phyloP scores from a whole-genome alignment of 1,284 basidiomycete species.

The Coniferiporia weirii region DNA sequence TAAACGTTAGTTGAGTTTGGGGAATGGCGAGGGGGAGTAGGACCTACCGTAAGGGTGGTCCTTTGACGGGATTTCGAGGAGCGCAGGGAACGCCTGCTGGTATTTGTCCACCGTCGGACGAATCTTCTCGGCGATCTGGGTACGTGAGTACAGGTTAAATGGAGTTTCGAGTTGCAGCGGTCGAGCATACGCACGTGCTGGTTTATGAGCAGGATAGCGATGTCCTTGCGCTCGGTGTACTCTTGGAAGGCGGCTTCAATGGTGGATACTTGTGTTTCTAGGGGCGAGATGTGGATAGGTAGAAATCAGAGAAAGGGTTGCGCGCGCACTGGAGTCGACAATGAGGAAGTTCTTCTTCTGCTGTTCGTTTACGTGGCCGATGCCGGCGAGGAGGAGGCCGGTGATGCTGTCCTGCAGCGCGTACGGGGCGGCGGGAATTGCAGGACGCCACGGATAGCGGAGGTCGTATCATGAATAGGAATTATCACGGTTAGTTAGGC shows the following conservation, averaged over 20 bases:
- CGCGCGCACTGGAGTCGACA: constrained; percentile 77
- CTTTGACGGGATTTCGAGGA: constrained; percentile 96
- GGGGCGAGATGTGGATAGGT: background rate
- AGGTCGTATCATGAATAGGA: too few species aligned
- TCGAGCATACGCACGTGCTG: constrained; percentile 69
- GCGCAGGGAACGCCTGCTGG: constrained; percentile 91
- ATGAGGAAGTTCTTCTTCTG: constrained; percentile 96
- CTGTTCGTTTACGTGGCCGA: constrained; percentile 82
- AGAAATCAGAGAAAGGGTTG: background rate
- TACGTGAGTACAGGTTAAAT: constrained; percentile 1
- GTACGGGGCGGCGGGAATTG: background rate
- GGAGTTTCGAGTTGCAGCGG: too few species aligned
- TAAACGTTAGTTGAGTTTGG: background rate
- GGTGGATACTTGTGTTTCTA: constrained; percentile 84
- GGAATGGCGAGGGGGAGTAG: background rate
- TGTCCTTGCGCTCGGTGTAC: constrained; percentile 87
- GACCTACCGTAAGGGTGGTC: constrained; percentile 84
- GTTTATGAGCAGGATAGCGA: constrained; percentile 94
- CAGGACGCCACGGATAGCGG: background rate
- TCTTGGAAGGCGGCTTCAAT: constrained; percentile 91
- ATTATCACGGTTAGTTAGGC: background rate
- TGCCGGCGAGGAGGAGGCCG: constrained; percentile 85
- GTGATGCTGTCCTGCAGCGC: constrained; percentile 84
- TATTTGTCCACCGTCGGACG: constrained; percentile 93
- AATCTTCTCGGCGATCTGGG: constrained; percentile 93